phyloP scores from a whole-genome alignment of 495 filamentous ascomycete species.

The Bacidia rubella region DNA sequence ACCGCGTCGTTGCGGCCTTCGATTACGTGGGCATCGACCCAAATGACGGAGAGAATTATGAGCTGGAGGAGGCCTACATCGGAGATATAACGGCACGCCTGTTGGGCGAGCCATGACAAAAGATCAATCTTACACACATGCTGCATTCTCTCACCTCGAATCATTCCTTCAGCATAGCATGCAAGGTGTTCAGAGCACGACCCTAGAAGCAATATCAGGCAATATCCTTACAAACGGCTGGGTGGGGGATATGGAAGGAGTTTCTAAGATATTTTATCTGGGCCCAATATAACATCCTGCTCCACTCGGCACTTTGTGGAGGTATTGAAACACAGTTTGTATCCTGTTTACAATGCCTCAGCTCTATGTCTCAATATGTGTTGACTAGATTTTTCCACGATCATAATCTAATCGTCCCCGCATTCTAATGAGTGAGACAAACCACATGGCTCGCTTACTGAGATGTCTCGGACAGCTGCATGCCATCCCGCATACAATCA shows the following conservation, averaged over 20 bases:
- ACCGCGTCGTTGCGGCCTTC: conserved; percentile 74
- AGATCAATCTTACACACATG: not conserved
- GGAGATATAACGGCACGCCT: conserved; percentile 78
- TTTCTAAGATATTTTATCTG: not conserved
- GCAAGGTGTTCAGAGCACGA: conserved; percentile 4
- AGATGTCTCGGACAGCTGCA: not conserved
- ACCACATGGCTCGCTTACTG: not conserved
- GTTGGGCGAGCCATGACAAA: conserved; percentile 56
- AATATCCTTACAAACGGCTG: not conserved
- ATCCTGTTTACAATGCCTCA: not conserved
- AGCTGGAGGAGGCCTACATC: conserved; percentile 74
- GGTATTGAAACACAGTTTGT: no score
- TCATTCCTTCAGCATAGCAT: not conserved
- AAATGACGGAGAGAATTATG: conserved; percentile 64
- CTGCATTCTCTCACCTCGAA: not conserved
- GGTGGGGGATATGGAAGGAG: not conserved
- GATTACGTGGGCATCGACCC: conserved; percentile 67
- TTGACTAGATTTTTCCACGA: not conserved
- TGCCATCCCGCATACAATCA: not conserved
- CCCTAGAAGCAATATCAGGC: not conserved
- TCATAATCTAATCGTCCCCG: not conserved
- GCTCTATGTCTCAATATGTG: no score
- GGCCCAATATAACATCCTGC: no score
- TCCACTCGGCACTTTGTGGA: no score
- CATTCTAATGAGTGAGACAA: not conserved